A percentile compares a stretch with the other conserved stretches of the same genome.
phyloP scores from a whole-genome alignment of 495 filamentous ascomycete genomes.

The Schizothecium vesticola region DNA sequence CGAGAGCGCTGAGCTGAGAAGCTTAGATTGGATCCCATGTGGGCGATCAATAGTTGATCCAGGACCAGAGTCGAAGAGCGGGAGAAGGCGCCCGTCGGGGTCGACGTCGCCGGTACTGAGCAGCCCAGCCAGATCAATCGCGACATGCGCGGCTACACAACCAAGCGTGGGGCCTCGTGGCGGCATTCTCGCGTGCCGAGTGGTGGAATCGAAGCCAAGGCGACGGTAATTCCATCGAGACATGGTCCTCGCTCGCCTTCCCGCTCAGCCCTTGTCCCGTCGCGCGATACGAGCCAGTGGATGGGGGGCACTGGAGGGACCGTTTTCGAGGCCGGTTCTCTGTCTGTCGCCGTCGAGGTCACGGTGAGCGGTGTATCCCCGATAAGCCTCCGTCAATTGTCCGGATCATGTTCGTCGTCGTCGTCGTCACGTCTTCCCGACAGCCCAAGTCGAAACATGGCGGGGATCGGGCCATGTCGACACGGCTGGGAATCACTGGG shows the following conservation, averaged over 20 bases:
- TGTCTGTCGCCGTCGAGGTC: neutral
- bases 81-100: slow-evolving; percentile 1
- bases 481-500: neutral
- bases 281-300: no score
- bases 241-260: neutral
- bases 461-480: neutral
- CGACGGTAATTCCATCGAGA: slow-evolving; percentile 11
- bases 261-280: slow-evolving; percentile 2
- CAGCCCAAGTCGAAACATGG: neutral
- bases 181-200: slow-evolving; percentile 1
- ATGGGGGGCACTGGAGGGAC: no score
- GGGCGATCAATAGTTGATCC: slow-evolving; percentile 6
- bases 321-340: neutral
- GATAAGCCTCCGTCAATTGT: neutral
- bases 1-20: neutral
- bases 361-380: neutral
- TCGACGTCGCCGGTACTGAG: neutral
- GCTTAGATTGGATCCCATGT: slow-evolving; percentile 8
- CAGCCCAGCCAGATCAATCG: neutral
- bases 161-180: slow-evolving; percentile 22
- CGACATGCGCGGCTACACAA: slow-evolving; percentile 28
- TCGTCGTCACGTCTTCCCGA: neutral
- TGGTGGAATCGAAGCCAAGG: slow-evolving; percentile 5
- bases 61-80: slow-evolving; percentile 4
- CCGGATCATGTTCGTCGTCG: neutral